phyloP scores from a whole-genome alignment of 495 filamentous ascomycete species.

The Tuber umbilicatum region DNA sequence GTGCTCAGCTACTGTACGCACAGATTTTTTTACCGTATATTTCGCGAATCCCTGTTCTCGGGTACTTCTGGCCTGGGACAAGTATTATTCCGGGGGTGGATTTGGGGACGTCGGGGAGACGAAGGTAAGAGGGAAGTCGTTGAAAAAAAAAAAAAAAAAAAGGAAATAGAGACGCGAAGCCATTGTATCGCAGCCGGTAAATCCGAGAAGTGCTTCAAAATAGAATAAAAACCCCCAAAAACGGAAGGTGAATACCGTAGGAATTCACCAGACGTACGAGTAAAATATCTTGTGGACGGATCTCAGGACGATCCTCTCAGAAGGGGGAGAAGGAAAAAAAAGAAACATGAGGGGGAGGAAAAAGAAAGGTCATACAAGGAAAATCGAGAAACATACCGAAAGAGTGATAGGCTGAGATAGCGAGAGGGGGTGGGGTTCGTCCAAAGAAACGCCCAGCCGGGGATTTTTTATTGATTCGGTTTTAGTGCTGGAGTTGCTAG shows the following conservation, averaged over 20 bases:
- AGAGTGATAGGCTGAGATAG: background rate
- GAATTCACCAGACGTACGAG: background rate
- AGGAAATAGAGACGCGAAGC: background rate
- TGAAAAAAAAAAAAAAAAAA: background rate
- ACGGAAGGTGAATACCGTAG: background rate
- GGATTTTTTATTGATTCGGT: slow-evolving; percentile 27
- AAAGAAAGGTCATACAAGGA: background rate
- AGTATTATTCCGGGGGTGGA: background rate
- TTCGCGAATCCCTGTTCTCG: background rate
- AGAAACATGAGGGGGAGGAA: background rate
- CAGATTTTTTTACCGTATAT: background rate
- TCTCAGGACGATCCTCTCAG: background rate
- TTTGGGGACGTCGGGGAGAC: background rate
- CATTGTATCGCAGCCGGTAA: background rate
- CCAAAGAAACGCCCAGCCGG: slow-evolving; percentile 32
- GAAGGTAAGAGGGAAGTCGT: background rate
- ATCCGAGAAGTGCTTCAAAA: background rate
- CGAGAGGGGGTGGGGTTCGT: slow-evolving; percentile 18
- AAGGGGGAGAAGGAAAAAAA: background rate
- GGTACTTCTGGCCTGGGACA: background rate
- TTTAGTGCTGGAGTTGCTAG: slow-evolving; percentile 18
- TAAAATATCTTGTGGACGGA: background rate
- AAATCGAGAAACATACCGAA: background rate
- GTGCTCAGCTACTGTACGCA: background rate
- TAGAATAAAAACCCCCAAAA: background rate